Evolutionary conservation across 805 yeast species (phyloP).

Genomic region (Wickerhamomyces sydowiorum): DNA sequence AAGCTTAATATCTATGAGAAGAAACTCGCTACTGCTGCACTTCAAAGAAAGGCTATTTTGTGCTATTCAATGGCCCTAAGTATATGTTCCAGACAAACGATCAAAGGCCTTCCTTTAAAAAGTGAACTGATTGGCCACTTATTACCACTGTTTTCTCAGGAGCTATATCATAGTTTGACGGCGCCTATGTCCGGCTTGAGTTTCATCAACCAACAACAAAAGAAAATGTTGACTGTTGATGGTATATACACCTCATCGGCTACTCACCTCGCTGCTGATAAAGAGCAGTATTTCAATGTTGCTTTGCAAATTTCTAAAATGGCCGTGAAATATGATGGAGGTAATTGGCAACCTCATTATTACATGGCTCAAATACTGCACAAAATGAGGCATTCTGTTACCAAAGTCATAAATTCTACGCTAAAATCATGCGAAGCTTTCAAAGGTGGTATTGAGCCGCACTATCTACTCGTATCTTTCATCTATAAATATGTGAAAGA

Average conservation of each 20-base stretch:
- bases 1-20: constrained; percentile 60
- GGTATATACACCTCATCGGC: constrained; percentile 1
- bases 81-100: constrained; percentile 22
- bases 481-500: constrained; percentile 48
- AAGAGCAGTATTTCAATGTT: constrained; percentile 18
- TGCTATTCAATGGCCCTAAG: constrained; percentile 74
- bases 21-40: constrained; percentile 51
- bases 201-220: constrained; percentile 27
- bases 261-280: constrained; percentile 3
- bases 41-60: constrained; percentile 64
- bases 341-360: constrained; percentile 60
- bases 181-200: constrained; percentile 63
- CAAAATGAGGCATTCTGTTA: constrained; percentile 36
- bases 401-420: constrained; percentile 34
- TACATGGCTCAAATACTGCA: constrained; percentile 52
- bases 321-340: constrained; percentile 37
- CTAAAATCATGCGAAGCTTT: constrained; percentile 37
- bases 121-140: constrained; percentile 35
- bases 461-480: constrained; percentile 55
- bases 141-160: constrained; percentile 42
- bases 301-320: constrained; percentile 38
- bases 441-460: constrained; percentile 61
- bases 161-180: constrained; percentile 37
- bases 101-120: constrained; percentile 27
- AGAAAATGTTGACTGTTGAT: constrained; percentile 17